Percentiles rank a stretch among this genome's conserved stretches.
phyloP scores from a whole-genome alignment of 768 basidiomycete genomes.

The Chalciporus piperatus region DNA sequence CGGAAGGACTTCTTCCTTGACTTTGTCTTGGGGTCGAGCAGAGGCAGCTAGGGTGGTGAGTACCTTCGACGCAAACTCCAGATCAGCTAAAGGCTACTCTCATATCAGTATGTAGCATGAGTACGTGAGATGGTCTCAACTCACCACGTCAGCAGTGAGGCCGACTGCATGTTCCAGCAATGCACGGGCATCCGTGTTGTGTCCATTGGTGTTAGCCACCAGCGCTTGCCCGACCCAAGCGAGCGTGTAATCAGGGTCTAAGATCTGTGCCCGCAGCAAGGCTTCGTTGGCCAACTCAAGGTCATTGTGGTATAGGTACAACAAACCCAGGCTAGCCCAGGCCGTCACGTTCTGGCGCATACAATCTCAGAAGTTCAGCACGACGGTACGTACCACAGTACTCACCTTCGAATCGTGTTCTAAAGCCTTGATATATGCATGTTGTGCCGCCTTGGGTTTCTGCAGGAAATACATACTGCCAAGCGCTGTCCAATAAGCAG shows the following conservation, averaged over 20 bases:
- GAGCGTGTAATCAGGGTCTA: slow-evolving; percentile 85
- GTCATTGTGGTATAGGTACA: slow-evolving; percentile 81
- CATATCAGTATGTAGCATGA: slow-evolving; percentile 9
- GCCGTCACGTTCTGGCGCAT: slow-evolving; percentile 56
- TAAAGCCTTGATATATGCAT: slow-evolving; percentile 86
- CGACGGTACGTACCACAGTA: not conserved
- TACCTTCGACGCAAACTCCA: slow-evolving; percentile 64
- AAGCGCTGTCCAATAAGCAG: slow-evolving; percentile 78
- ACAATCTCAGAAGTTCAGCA: not conserved
- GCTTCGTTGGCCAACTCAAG: slow-evolving; percentile 81
- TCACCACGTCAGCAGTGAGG: slow-evolving; percentile 55
- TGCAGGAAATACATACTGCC: slow-evolving; percentile 67
- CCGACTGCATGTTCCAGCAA: slow-evolving; percentile 73
- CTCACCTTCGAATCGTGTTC: slow-evolving; percentile 82
- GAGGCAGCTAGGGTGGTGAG: slow-evolving; percentile 41
- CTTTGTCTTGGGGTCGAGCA: slow-evolving; percentile 17
- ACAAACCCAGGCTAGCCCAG: slow-evolving; percentile 87
- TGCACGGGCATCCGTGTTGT: slow-evolving; percentile 58
- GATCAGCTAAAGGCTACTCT: slow-evolving; percentile 73
- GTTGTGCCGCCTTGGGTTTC: slow-evolving; percentile 77
- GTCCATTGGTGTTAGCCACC: slow-evolving; percentile 58
- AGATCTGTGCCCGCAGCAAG: slow-evolving; percentile 81
- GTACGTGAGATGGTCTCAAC: slow-evolving; percentile 16
- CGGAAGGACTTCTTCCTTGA: slow-evolving; percentile 55
- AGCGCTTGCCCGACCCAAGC: slow-evolving; percentile 92